Conservation (phyloP, 2,329 filamentous ascomycete species). For the Claviceps sorghi region DNA sequence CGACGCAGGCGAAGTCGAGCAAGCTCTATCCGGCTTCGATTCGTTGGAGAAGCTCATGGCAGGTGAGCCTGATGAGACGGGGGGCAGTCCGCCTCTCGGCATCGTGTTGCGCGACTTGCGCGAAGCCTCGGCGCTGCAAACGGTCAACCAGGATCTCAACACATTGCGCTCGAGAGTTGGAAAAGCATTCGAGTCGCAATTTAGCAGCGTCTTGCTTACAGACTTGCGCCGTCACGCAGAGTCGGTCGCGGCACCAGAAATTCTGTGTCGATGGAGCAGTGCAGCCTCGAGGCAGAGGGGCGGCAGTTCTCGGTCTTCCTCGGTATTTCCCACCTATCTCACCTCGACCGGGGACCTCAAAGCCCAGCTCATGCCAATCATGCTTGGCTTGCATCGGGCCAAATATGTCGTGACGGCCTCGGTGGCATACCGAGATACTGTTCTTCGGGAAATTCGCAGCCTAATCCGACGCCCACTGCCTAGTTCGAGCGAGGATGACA, state of each 20-base stretch:
- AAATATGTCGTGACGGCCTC: slow-evolving; percentile 69
- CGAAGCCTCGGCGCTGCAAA: slow-evolving; percentile 62
- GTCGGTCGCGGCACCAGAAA: slow-evolving; percentile 53
- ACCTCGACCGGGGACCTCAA: slow-evolving; percentile 57
- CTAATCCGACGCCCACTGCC: slow-evolving; percentile 76
- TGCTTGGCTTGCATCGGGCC: slow-evolving; percentile 69
- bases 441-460: slow-evolving; percentile 72
- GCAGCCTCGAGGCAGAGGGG: slow-evolving; percentile 60
- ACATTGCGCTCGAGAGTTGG: slow-evolving; percentile 69
- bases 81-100: slow-evolving; percentile 14
- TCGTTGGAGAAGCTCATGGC: slow-evolving; percentile 65
- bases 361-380: slow-evolving; percentile 50
- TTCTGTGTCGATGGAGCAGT: slow-evolving; percentile 71
- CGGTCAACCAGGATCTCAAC: slow-evolving; percentile 62
- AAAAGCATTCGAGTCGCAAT: slow-evolving; percentile 69
- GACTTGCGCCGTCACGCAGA: slow-evolving; percentile 74
- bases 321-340: slow-evolving; percentile 65
- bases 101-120: slow-evolving; percentile 52
- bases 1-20: slow-evolving; percentile 68
- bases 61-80: slow-evolving; percentile 42
- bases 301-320: slow-evolving; percentile 49
- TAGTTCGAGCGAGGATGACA: slow-evolving; percentile 87
- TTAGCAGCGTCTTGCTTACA: slow-evolving; percentile 60
- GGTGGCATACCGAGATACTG: slow-evolving; percentile 68
- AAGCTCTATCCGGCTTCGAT: slow-evolving; percentile 65